phyloP scores from a whole-genome alignment of 768 basidiomycete species.

The Solioccasus polychromus region DNA sequence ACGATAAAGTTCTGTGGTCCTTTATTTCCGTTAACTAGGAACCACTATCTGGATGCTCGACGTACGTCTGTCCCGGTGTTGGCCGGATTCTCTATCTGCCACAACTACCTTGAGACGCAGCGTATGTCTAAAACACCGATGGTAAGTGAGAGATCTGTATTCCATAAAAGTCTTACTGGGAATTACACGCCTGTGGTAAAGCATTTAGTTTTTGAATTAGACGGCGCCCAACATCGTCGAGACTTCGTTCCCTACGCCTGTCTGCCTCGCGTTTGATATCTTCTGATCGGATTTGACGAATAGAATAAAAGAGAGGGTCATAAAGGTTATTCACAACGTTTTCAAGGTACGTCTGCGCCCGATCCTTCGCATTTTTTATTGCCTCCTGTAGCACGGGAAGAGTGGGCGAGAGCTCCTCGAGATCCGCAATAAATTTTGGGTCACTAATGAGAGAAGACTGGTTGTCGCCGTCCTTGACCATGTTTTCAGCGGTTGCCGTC shows the following conservation, averaged over 20 bases:
- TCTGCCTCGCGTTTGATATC: conserved; percentile 16
- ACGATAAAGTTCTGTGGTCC: conserved; percentile 18
- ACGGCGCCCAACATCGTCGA: conserved; percentile 11
- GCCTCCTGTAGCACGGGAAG: conserved; percentile 16
- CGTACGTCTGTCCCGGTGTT: conserved; percentile 4
- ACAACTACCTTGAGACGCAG: conserved; percentile 12
- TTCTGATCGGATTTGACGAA: conserved; percentile 16
- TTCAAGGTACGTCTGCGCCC: conserved; percentile 19
- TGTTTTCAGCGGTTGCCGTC: conserved; percentile 10
- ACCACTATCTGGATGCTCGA: not conserved
- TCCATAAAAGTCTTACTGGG: conserved; percentile 9
- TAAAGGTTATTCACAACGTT: conserved; percentile 17
- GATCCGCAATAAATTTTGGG: conserved; percentile 20
- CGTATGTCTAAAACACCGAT: conserved; percentile 10
- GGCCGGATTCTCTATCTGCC: not conserved
- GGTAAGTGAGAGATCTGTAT: not conserved
- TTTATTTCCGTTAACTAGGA: conserved; percentile 1
- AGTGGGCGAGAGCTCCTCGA: conserved; percentile 10
- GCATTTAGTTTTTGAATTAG: conserved; percentile 19
- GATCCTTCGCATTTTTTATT: conserved; percentile 6
- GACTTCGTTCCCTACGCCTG: conserved; percentile 11
- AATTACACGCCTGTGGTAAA: conserved; percentile 13
- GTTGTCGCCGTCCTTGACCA: conserved; percentile 21
- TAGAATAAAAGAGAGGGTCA: conserved; percentile 6
- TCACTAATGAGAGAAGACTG: conserved; percentile 20